Percentiles rank a stretch among this genome's conserved stretches.
phyloP scores from a whole-genome alignment of 768 basidiomycete genomes.

The Lyophyllum shimeji region DNA sequence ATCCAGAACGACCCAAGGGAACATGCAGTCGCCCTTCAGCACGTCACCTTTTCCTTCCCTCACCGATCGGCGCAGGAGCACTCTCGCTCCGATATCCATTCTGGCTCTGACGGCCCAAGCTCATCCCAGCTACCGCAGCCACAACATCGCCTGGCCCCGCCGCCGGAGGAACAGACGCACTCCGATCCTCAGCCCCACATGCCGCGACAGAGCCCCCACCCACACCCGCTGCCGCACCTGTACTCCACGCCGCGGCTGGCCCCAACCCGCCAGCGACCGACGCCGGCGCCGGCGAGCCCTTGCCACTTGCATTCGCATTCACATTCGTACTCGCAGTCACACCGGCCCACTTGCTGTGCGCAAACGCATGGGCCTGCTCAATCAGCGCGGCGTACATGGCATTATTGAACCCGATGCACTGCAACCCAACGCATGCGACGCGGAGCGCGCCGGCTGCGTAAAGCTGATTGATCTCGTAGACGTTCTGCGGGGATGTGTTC shows the following conservation, averaged over 20 bases:
- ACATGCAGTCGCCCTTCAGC: background rate
- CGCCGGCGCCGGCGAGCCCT: conserved; percentile 5
- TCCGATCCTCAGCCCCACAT: background rate
- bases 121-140: conserved; percentile 12
- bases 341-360: conserved; percentile 37
- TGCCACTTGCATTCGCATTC: background rate
- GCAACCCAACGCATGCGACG: conserved; percentile 70
- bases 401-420: conserved; percentile 77
- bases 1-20: background rate
- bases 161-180: background rate
- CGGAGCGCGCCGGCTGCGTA: conserved; percentile 73
- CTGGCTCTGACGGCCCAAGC: conserved; percentile 14
- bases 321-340: conserved; percentile 6
- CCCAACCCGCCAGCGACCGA: conserved; percentile 7
- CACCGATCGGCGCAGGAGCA: conserved; percentile 13
- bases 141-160: conserved; percentile 10
- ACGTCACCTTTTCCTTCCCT: conserved; percentile 13
- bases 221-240: background rate
- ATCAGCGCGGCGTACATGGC: conserved; percentile 62
- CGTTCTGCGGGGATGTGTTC: conserved; percentile 75
- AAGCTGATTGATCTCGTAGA: conserved; percentile 73
- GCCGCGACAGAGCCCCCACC: background rate
- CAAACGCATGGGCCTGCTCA: conserved; percentile 57
- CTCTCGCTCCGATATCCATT: conserved; percentile 19
- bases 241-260: conserved; percentile 13